Conservation (phyloP, 2,329 filamentous ascomycete genomes). For the Trichoderma asperellum region DNA sequence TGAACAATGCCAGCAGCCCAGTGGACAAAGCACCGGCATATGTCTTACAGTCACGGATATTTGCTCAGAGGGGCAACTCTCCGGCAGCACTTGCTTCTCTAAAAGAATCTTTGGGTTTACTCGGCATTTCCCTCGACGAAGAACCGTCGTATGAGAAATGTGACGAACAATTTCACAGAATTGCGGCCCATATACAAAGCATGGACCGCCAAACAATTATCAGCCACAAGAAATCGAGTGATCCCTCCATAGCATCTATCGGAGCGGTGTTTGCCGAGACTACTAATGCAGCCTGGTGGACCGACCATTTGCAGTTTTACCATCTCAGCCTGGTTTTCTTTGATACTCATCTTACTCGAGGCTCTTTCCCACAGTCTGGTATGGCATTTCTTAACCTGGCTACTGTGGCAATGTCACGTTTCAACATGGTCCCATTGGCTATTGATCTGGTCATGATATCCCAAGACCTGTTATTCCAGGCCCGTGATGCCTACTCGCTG, state of each 20-base stretch:
- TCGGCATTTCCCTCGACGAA: conserved; percentile 69
- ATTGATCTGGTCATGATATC: conserved; percentile 66
- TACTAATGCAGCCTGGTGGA: conserved; percentile 73
- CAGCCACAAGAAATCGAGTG: conserved; percentile 48
- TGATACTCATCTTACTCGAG: conserved; percentile 64
- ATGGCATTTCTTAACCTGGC: conserved; percentile 70
- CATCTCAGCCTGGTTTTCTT: conserved; percentile 70
- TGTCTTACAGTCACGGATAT: conserved; percentile 80
- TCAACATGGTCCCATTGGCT: conserved; percentile 71
- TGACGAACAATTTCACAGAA: conserved; percentile 71
- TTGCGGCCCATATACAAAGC: conserved; percentile 62
- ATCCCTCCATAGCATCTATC: conserved; percentile 62
- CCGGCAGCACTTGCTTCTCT: conserved; percentile 69
- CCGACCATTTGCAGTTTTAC: conserved; percentile 72
- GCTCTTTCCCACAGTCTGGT: conserved; percentile 70
- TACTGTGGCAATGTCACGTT: conserved; percentile 68
- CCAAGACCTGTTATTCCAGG: conserved; percentile 66
- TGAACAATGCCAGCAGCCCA: conserved; percentile 69
- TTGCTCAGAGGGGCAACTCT: conserved; percentile 73
- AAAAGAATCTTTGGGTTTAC: conserved; percentile 69
- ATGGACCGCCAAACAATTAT: conserved; percentile 56
- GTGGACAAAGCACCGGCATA: conserved; percentile 84
- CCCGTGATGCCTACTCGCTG: conserved; percentile 66
- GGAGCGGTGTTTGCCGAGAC: conserved; percentile 74
- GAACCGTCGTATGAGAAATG: conserved; percentile 75